Conservation (phyloP, 441 rosid species). For the Eugenia klotzschiana region DNA sequence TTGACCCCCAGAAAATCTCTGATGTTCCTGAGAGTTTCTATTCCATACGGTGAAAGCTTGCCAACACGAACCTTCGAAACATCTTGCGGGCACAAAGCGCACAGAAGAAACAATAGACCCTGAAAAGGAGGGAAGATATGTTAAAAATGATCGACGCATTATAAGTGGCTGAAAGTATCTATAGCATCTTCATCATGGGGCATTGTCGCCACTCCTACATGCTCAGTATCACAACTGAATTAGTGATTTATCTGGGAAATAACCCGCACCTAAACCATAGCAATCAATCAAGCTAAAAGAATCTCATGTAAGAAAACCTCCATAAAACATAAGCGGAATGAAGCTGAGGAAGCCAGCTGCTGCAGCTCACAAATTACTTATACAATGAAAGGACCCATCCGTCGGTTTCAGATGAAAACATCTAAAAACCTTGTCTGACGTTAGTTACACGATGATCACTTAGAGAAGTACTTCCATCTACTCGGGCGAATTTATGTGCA, state of each 20-base stretch:
- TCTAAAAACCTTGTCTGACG: background rate
- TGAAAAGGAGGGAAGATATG: constrained; percentile 9
- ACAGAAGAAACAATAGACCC: constrained; percentile 71
- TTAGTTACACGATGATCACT: background rate
- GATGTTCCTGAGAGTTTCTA: constrained; percentile 59
- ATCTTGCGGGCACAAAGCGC: constrained; percentile 63
- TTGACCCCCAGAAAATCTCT: constrained; percentile 51
- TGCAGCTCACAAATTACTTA: background rate
- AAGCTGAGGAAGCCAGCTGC: background rate
- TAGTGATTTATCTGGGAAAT: background rate
- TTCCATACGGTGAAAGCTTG: constrained; percentile 56
- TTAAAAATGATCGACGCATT: background rate
- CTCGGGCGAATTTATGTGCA: background rate
- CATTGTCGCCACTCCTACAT: background rate
- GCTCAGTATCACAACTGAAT: background rate
- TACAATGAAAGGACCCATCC: background rate
- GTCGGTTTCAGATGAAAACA: background rate
- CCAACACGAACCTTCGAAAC: constrained; percentile 80
- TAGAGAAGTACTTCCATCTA: background rate
- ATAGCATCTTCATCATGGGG: background rate
- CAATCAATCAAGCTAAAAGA: background rate
- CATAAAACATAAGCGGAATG: background rate
- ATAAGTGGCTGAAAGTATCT: background rate
- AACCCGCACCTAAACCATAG: background rate
- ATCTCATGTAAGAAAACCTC: background rate